Conservation (phyloP, 768 basidiomycete species). For the Xanthoconium stramineum region DNA sequence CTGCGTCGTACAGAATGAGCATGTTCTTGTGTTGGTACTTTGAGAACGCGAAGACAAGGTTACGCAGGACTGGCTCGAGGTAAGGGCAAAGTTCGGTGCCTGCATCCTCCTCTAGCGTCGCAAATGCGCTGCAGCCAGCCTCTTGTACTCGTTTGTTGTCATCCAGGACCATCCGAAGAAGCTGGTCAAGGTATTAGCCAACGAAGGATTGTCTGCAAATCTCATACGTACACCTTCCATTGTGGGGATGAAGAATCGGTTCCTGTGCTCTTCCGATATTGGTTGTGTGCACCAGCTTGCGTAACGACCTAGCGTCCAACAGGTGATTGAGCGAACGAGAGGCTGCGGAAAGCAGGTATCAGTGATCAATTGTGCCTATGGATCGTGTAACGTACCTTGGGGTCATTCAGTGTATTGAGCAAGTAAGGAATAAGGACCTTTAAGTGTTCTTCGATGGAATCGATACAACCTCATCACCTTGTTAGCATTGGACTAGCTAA, state of each 20-base stretch:
- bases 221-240: constrained; percentile 85
- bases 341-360: constrained; percentile 50
- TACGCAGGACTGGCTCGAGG: constrained; percentile 91
- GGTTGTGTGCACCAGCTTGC: constrained; percentile 95
- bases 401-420: constrained; percentile 84
- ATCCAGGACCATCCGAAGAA: constrained; percentile 95
- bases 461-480: constrained; percentile 77
- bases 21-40: constrained; percentile 99
- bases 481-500: constrained; percentile 6
- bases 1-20: constrained; percentile 97
- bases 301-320: constrained; percentile 99
- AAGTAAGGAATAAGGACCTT: constrained; percentile 92
- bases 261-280: constrained; percentile 83
- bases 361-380: not conserved
- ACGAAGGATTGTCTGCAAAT: constrained; percentile 15
- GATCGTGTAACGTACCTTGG: constrained; percentile 59
- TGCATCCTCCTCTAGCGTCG: constrained; percentile 97
- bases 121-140: constrained; percentile 98
- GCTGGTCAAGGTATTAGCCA: constrained; percentile 43
- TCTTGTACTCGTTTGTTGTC: constrained; percentile 99
- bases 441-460: constrained; percentile 91
- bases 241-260: constrained; percentile 89
- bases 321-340: constrained; percentile 95
- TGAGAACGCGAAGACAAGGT: constrained; percentile 92
- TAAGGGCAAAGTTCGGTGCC: constrained; percentile 86